Percentiles rank a stretch among this genome's conserved stretches.
Evolutionary conservation across 495 filamentous ascomycete genomes (phyloP).

Genomic region (Immersiella caudata): DNA sequence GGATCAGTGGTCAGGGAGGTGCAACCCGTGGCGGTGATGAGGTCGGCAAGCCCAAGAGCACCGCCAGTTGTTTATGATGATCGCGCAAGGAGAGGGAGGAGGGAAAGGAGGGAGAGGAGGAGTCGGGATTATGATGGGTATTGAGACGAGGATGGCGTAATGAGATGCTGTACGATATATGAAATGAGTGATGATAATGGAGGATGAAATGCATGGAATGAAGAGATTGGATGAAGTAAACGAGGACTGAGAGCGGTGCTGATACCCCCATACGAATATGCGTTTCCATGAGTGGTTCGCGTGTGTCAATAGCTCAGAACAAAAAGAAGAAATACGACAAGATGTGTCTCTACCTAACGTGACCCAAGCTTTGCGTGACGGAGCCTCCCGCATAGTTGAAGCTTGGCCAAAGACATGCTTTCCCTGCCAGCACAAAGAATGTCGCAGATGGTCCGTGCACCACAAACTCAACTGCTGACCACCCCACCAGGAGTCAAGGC

Average conservation of each 20-base stretch:
- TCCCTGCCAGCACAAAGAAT: background rate
- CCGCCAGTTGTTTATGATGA: constrained; percentile 16
- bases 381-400: too few relatives aligned
- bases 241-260: too few relatives aligned
- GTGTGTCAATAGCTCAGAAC: too few relatives aligned
- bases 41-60: constrained; percentile 15
- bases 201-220: too few relatives aligned
- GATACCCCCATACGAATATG: too few relatives aligned
- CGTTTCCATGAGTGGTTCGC: too few relatives aligned
- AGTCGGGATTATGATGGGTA: constrained; percentile 10
- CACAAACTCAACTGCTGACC: background rate
- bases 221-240: too few relatives aligned
- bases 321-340: too few relatives aligned
- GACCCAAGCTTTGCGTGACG: too few relatives aligned
- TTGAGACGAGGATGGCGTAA: background rate
- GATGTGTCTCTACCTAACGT: too few relatives aligned
- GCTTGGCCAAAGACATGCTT: background rate
- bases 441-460: background rate
- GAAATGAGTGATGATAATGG: background rate
- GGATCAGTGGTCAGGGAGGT: constrained; percentile 21
- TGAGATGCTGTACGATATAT: background rate
- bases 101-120: constrained; percentile 14
- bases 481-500: background rate
- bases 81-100: constrained; percentile 9
- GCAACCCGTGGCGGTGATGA: constrained; percentile 19